phyloP scores from a whole-genome alignment of 2,329 filamentous ascomycete genomes.

The Cladorrhinum sp. region DNA sequence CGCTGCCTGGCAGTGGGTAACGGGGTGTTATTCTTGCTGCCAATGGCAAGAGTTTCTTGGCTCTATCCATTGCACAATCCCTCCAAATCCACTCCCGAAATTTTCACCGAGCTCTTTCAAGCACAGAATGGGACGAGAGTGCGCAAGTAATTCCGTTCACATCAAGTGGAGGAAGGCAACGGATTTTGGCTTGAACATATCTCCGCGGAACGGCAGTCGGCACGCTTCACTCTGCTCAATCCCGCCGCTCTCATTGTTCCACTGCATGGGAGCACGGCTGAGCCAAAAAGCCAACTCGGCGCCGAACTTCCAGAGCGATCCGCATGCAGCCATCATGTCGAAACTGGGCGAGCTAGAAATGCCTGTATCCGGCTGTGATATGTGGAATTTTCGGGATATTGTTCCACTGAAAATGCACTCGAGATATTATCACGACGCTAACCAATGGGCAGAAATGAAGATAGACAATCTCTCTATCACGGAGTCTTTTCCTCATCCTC shows the following conservation, averaged over 20 bases:
- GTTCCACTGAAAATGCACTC: too few species aligned
- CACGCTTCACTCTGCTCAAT: neutral
- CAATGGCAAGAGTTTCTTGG: neutral
- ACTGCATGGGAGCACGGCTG: neutral
- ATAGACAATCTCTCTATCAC: too few species aligned
- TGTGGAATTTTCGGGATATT: too few species aligned
- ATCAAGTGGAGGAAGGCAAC: neutral
- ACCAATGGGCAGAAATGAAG: too few species aligned
- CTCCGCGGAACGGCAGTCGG: slow-evolving; percentile 10
- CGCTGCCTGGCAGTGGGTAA: neutral
- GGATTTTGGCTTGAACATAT: neutral
- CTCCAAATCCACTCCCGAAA: slow-evolving; percentile 3
- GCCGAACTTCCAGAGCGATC: neutral
- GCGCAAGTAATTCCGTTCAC: neutral
- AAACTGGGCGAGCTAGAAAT: too few species aligned
- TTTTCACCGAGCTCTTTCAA: neutral
- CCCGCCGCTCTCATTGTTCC: neutral
- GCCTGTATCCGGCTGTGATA: too few species aligned
- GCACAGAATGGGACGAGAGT: neutral
- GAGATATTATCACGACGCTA: too few species aligned
- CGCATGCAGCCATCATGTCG: too few species aligned
- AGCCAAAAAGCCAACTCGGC: neutral
- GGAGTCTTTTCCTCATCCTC: too few species aligned
- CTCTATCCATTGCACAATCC: slow-evolving; percentile 3
- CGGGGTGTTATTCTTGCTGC: slow-evolving; percentile 4